phyloP scores from a whole-genome alignment of 176 grass and related monocot genomes.

The Ananas comosus region DNA sequence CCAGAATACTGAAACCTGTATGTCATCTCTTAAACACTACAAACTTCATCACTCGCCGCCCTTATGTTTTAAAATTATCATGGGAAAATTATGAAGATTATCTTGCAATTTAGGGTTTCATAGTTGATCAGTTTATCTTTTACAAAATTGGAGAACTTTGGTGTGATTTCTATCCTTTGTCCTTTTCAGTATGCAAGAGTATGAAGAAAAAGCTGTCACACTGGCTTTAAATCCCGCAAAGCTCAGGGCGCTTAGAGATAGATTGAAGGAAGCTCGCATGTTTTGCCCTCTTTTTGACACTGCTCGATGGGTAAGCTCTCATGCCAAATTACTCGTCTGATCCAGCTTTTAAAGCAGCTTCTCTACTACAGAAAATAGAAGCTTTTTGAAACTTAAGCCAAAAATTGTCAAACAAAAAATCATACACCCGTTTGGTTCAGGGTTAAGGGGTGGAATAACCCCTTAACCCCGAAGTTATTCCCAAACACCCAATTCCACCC shows the following conservation, averaged over 20 bases:
- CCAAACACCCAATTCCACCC: too few species aligned
- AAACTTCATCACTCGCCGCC: too few species aligned
- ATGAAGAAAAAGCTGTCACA: conserved; percentile 65
- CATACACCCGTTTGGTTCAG: too few species aligned
- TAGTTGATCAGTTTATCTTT: background rate
- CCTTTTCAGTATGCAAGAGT: conserved; percentile 60
- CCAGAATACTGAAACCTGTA: too few species aligned
- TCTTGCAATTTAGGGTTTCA: background rate
- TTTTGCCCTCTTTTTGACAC: conserved; percentile 78
- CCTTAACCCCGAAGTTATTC: too few species aligned
- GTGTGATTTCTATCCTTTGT: background rate
- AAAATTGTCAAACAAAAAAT: background rate
- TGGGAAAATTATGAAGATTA: too few species aligned
- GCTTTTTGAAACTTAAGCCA: background rate
- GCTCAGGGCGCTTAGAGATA: conserved; percentile 53
- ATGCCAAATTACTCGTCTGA: background rate
- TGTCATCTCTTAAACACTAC: too few species aligned
- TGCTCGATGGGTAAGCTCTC: conserved; percentile 46
- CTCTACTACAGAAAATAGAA: background rate
- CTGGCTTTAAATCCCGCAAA: conserved; percentile 54
- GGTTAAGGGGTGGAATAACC: too few species aligned
- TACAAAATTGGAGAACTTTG: background rate
- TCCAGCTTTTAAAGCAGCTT: too few species aligned
- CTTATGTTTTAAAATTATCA: too few species aligned
- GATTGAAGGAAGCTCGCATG: conserved; percentile 56